These are phyloP conservation scores for Cystoderma amianthinum DNA, from an alignment of 768 basidiomycete species.

Conservation along the genomic window DNA sequence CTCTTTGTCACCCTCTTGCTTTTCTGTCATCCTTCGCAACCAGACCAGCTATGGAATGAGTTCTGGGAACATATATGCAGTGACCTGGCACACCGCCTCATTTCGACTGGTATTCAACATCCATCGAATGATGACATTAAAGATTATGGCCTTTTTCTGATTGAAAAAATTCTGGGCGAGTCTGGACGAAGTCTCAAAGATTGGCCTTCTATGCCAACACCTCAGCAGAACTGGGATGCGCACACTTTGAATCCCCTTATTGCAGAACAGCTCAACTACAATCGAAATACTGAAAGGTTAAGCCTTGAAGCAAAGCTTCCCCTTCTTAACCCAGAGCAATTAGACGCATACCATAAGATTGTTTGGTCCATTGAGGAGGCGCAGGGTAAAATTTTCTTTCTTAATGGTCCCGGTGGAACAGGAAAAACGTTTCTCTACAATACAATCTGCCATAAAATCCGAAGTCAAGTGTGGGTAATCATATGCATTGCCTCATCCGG, in stretches of 20 bases:
- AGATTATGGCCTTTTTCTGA: slow-evolving; percentile 33
- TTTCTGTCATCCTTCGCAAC: slow-evolving; percentile 18
- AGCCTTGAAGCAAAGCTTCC: not conserved
- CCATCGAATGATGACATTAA: slow-evolving; percentile 22
- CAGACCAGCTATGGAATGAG: slow-evolving; percentile 29
- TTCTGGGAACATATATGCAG: slow-evolving; percentile 31
- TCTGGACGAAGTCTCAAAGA: slow-evolving; percentile 13
- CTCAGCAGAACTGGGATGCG: slow-evolving; percentile 16
- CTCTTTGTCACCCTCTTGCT: slow-evolving; percentile 28
- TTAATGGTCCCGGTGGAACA: slow-evolving; percentile 33
- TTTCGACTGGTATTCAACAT: slow-evolving; percentile 3
- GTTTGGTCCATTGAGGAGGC: slow-evolving; percentile 14
- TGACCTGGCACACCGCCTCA: slow-evolving; percentile 23
- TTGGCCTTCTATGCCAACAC: slow-evolving; percentile 24
- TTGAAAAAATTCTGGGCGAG: slow-evolving; percentile 17
- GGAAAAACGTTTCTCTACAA: slow-evolving; percentile 41
- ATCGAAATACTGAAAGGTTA: slow-evolving; percentile 1
- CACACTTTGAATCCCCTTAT: slow-evolving; percentile 17
- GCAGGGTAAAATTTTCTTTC: slow-evolving; percentile 24
- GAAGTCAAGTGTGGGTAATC: slow-evolving; percentile 20
- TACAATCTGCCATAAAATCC: slow-evolving; percentile 19
- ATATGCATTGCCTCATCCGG: slow-evolving; percentile 46
- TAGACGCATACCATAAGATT: slow-evolving; percentile 17
- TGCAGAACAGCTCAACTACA: slow-evolving; percentile 22
- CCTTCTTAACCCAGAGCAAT: slow-evolving; percentile 19